These are phyloP conservation scores for Geotrichum histeridarum DNA, from an alignment of 1,139 yeast genomes.

Conservation along the genomic window DNA sequence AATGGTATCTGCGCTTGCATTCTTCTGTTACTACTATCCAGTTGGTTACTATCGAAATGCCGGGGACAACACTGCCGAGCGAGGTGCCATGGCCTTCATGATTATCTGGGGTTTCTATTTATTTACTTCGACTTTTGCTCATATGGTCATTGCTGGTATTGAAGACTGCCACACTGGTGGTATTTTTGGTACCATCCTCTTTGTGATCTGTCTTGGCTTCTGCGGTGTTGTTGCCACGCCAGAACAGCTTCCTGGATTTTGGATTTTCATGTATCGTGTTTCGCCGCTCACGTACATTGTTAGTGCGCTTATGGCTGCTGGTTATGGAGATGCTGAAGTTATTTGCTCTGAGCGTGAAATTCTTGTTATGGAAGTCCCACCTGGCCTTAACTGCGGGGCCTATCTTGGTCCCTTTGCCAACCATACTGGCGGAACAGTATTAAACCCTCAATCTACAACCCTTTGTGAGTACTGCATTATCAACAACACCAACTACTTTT, in stretches of 20 bases:
- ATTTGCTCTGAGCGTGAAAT: constrained; percentile 50
- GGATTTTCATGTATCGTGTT: constrained; percentile 62
- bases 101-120: constrained; percentile 51
- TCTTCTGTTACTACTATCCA: constrained; percentile 77
- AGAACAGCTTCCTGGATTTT: constrained; percentile 55
- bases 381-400: constrained; percentile 54
- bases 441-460: constrained; percentile 48
- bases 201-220: constrained; percentile 65
- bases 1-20: constrained; percentile 58
- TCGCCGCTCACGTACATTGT: constrained; percentile 67
- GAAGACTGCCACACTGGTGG: constrained; percentile 72
- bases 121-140: constrained; percentile 61
- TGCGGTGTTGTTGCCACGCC: constrained; percentile 76
- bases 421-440: constrained; percentile 49
- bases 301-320: constrained; percentile 51
- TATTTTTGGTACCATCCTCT: constrained; percentile 55
- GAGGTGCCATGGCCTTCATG: constrained; percentile 70
- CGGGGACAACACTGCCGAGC: constrained; percentile 55
- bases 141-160: constrained; percentile 55
- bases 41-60: constrained; percentile 51
- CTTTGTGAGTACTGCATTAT: constrained; percentile 58
- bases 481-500: constrained; percentile 50
- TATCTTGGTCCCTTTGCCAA: constrained; percentile 44
- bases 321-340: constrained; percentile 54
- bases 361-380: constrained; percentile 52